Conservation (phyloP, 1,284 basidiomycete species). For the Leccinum subatratum region DNA sequence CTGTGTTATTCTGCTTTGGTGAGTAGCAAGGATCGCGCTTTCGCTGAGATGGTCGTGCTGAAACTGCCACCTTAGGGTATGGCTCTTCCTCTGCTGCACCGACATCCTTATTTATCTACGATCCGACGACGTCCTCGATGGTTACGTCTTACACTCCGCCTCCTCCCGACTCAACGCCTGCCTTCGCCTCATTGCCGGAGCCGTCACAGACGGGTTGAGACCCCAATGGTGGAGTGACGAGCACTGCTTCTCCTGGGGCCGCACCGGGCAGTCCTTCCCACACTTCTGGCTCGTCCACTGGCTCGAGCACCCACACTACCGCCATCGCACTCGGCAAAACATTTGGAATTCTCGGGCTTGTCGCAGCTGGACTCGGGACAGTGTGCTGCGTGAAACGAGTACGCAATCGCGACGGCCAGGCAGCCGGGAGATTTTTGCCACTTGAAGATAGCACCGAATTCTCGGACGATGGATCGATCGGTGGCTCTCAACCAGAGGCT, state of each 20-base stretch:
- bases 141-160: constrained; percentile 33
- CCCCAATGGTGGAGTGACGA: constrained; percentile 16
- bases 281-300: constrained; percentile 13
- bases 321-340: constrained; percentile 55
- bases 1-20: constrained; percentile 79
- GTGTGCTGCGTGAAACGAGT: constrained; percentile 40
- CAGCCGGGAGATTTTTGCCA: constrained; percentile 17
- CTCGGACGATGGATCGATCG: constrained; percentile 13
- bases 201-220: constrained; percentile 24
- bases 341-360: constrained; percentile 50
- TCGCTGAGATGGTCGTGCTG: constrained; percentile 6
- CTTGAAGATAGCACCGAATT: constrained; percentile 23
- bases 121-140: constrained; percentile 36
- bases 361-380: constrained; percentile 38
- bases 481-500: constrained; percentile 7
- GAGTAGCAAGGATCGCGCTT: constrained; percentile 27
- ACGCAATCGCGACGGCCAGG: constrained; percentile 12
- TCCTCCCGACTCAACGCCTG: constrained; percentile 22
- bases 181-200: constrained; percentile 26
- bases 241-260: constrained; percentile 2
- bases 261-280: constrained; percentile 12
- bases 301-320: constrained; percentile 29
- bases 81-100: constrained; percentile 40
- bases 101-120: constrained; percentile 50
- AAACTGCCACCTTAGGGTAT: constrained; percentile 49